Conservation (phyloP, 2,329 filamentous ascomycete species). For the Cladosporium sp. region DNA sequence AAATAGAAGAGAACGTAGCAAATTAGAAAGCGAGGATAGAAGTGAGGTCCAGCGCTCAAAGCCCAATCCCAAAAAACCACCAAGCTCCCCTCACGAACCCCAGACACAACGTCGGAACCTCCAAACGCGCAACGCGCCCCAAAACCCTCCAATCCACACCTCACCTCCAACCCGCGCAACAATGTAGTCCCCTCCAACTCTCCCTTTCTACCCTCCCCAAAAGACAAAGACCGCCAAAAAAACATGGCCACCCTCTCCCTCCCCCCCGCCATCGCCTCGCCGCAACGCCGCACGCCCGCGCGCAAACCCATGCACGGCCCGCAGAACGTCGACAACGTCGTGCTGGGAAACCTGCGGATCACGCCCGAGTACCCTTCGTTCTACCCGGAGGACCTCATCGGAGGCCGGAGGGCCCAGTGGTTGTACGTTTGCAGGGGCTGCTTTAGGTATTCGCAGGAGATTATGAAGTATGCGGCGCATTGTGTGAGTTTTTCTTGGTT, state of each 20-base stretch:
- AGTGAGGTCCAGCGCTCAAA: too few relatives aligned
- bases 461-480: conserved; percentile 45
- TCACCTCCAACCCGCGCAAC: too few relatives aligned
- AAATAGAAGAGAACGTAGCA: too few relatives aligned
- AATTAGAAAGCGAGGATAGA: too few relatives aligned
- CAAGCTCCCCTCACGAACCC: too few relatives aligned
- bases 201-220: too few relatives aligned
- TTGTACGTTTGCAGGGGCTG: conserved; percentile 88
- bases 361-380: conserved; percentile 91
- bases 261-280: conserved; percentile 11
- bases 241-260: conserved; percentile 5
- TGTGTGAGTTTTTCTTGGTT: conserved; percentile 30
- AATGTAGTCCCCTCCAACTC: too few relatives aligned
- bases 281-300: conserved; percentile 12
- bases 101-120: too few relatives aligned
- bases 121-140: too few relatives aligned
- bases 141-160: too few relatives aligned
- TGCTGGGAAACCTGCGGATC: conserved; percentile 78
- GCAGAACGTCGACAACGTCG: conserved; percentile 80
- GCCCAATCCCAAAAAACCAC: too few relatives aligned
- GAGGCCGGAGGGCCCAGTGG: conserved; percentile 40
- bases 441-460: conserved; percentile 77
- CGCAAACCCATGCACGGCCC: conserved; percentile 36
- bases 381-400: conserved; percentile 64
- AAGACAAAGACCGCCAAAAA: neutral